Conservation (phyloP, 75 land plant species). For the Azolla pinnata region DNA sequence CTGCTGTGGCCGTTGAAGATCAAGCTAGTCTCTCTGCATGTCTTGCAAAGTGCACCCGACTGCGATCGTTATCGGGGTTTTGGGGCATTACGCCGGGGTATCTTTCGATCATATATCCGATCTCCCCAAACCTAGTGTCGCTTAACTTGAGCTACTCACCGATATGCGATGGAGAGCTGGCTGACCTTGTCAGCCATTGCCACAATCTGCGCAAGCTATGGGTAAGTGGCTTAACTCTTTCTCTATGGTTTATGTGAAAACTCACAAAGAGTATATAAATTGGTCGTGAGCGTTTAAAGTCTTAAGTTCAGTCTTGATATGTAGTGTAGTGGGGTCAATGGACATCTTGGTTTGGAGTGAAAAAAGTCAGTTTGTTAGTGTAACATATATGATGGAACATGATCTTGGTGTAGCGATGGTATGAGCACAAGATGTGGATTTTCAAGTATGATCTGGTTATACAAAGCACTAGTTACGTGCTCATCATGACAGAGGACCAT, state of each 20-base stretch:
- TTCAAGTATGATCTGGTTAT: no score
- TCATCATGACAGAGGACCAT: no score
- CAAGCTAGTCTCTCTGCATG: slow-evolving; percentile 23
- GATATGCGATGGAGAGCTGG: slow-evolving; percentile 47
- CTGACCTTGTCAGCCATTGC: slow-evolving; percentile 50
- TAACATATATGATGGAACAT: no score
- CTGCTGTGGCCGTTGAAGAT: slow-evolving; percentile 15
- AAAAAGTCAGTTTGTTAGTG: no score
- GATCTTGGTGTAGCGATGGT: no score
- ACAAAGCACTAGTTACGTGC: no score
- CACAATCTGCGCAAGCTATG: slow-evolving; percentile 49
- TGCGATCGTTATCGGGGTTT: slow-evolving; percentile 66
- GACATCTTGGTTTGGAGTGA: no score
- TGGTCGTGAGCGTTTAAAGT: neutral
- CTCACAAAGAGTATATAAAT: neutral
- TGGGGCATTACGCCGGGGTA: slow-evolving; percentile 61
- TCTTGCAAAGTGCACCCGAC: slow-evolving; percentile 29
- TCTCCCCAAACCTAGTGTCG: slow-evolving; percentile 44
- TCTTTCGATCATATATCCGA: slow-evolving; percentile 42
- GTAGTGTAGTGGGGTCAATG: no score
- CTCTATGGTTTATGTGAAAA: neutral
- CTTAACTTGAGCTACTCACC: slow-evolving; percentile 73
- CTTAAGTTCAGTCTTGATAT: no score
- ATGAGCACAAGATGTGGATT: no score
- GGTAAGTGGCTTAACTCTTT: slow-evolving; percentile 25